phyloP scores from a whole-genome alignment of 1,284 basidiomycete genomes.

The Melanopsichium pennsylvanicum region DNA sequence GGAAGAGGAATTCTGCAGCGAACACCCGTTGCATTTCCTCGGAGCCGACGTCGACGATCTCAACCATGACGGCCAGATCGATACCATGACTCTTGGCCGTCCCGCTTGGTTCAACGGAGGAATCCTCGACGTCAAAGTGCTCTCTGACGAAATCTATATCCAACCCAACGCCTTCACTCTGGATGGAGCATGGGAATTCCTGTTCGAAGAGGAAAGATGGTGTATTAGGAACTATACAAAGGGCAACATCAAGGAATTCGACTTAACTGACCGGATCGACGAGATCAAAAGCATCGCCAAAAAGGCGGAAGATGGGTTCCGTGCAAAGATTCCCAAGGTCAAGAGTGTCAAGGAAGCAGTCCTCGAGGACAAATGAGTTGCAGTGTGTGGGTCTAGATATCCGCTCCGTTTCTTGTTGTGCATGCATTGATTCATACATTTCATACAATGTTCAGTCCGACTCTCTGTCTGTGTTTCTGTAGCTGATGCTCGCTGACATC shows the following conservation, averaged over 20 bases:
- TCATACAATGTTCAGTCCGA: no score
- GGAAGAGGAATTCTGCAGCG: conserved; percentile 35
- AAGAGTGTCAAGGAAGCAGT: conserved; percentile 21
- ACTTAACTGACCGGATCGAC: conserved; percentile 17
- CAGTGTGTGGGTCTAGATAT: no score
- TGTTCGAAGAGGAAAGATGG: conserved; percentile 39
- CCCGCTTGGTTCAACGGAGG: conserved; percentile 47
- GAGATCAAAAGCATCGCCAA: conserved; percentile 25
- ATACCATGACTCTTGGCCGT: conserved; percentile 18
- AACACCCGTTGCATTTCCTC: conserved; percentile 43
- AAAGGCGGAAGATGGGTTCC: conserved; percentile 23
- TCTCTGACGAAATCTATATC: conserved; percentile 29
- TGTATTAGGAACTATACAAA: conserved; percentile 44
- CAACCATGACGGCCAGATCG: conserved; percentile 13
- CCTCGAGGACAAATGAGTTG: conserved; percentile 10
- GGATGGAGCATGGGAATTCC: conserved; percentile 35
- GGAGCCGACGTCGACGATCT: conserved; percentile 30
- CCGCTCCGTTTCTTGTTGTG: no score
- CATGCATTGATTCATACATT: no score
- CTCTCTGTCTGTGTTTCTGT: no score
- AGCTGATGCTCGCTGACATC: no score
- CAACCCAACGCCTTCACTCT: conserved; percentile 31
- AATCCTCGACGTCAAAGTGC: conserved; percentile 31
- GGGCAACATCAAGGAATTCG: conserved; percentile 24
- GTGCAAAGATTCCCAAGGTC: conserved; percentile 27